Conservation (phyloP, 2,329 filamentous ascomycete genomes). For the Penicillium vulpinum region DNA sequence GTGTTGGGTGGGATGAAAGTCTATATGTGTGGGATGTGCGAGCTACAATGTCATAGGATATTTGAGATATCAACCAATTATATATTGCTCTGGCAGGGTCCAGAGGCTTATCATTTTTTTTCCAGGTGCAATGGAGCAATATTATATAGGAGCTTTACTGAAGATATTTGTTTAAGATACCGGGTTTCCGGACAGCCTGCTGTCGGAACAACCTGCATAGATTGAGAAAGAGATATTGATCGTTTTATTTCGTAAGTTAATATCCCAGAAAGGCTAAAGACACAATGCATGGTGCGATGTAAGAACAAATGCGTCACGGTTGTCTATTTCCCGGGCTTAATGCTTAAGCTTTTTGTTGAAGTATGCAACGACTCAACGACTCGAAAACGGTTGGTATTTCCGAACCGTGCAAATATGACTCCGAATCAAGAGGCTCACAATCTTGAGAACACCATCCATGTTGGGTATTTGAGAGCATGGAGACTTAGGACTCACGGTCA, state of each 20-base stretch:
- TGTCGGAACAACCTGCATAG: not conserved
- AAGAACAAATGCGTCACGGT: not conserved
- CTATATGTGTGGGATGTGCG: slow-evolving; percentile 90
- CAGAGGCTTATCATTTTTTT: not conserved
- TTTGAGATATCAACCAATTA: not conserved
- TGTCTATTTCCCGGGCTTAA: not conserved
- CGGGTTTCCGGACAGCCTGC: not conserved
- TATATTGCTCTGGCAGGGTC: slow-evolving; percentile 19
- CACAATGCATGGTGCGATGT: not conserved
- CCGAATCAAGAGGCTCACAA: not conserved
- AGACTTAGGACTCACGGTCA: not conserved
- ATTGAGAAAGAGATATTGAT: slow-evolving; percentile 9
- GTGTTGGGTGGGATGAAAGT: slow-evolving; percentile 89
- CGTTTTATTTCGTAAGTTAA: slow-evolving; percentile 26
- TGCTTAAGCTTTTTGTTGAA: not conserved
- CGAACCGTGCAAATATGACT: not conserved
- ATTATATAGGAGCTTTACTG: not conserved
- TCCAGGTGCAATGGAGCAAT: no score
- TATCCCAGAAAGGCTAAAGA: slow-evolving; percentile 8
- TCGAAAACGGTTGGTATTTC: not conserved
- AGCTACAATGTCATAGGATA: slow-evolving; percentile 54
- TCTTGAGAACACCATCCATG: not conserved
- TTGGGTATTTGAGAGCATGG: slow-evolving; percentile 1
- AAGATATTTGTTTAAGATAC: not conserved
- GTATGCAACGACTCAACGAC: not conserved